These are phyloP conservation scores for Epichloe baconii DNA, from an alignment of 2,329 filamentous ascomycete species.

Conservation along the genomic window DNA sequence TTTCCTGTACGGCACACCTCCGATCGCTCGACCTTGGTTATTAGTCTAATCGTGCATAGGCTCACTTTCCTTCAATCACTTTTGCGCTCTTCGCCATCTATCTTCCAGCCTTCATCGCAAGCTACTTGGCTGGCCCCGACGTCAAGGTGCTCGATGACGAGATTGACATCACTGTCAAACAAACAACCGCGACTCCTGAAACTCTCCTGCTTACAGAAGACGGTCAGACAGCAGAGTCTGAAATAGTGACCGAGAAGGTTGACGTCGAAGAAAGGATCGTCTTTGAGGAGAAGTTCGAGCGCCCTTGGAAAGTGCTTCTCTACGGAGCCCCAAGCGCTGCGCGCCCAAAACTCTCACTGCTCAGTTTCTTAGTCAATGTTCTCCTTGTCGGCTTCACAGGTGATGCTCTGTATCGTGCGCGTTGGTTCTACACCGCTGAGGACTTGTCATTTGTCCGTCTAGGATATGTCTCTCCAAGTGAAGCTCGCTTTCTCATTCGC, in stretches of 20 bases:
- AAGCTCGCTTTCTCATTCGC: constrained; percentile 70
- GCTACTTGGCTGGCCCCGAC: constrained; percentile 41
- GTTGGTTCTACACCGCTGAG: constrained; percentile 53
- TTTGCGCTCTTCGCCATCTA: constrained; percentile 55
- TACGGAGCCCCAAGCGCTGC: constrained; percentile 62
- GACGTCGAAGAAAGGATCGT: constrained; percentile 51
- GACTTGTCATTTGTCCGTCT: constrained; percentile 77
- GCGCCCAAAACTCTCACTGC: constrained; percentile 50
- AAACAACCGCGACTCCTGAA: constrained; percentile 24
- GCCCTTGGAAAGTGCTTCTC: constrained; percentile 52
- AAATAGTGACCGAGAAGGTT: constrained; percentile 36
- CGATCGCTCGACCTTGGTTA: not conserved
- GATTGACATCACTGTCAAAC: constrained; percentile 40
- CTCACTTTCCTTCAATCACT: constrained; percentile 36
- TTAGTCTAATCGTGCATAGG: constrained; percentile 13
- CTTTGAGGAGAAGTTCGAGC: constrained; percentile 42
- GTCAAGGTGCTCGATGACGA: constrained; percentile 48
- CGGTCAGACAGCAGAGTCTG: constrained; percentile 17
- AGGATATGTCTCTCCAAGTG: constrained; percentile 71
- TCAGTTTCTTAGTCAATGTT: constrained; percentile 62
- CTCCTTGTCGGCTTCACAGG: constrained; percentile 54
- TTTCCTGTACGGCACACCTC: constrained; percentile 20
- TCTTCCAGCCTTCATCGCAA: constrained; percentile 47
- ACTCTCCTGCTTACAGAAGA: constrained; percentile 19
- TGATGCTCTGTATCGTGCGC: constrained; percentile 67